Conservation (phyloP, 805 yeast genomes). For the Ogataea pini region DNA sequence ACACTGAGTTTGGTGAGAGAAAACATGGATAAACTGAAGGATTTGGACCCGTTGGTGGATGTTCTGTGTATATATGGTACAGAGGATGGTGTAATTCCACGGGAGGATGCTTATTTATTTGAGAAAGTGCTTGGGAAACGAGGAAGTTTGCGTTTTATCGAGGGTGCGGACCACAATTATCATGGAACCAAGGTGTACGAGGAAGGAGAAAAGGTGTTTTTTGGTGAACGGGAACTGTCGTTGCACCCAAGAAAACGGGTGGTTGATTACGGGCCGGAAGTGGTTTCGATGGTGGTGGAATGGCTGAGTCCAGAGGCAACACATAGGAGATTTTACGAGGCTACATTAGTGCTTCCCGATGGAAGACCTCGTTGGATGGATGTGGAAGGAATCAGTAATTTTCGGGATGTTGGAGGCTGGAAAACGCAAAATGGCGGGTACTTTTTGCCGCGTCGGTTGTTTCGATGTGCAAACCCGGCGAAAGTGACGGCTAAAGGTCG, state of each 20-base stretch:
- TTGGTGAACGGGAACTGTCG: constrained; percentile 18
- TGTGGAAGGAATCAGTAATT: constrained; percentile 69
- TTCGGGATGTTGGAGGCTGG: constrained; percentile 85
- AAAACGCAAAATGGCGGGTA: constrained; percentile 38
- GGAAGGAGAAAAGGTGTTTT: constrained; percentile 23
- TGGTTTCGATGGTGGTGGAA: constrained; percentile 48
- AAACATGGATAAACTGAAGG: constrained; percentile 43
- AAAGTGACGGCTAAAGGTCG: constrained; percentile 54
- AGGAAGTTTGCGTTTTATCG: constrained; percentile 57
- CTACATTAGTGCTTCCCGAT: constrained; percentile 36
- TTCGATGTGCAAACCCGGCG: constrained; percentile 63
- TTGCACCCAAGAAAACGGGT: constrained; percentile 36
- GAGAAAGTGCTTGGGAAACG: constrained; percentile 60
- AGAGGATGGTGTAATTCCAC: constrained; percentile 64
- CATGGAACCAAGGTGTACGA: constrained; percentile 52
- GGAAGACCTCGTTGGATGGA: constrained; percentile 54
- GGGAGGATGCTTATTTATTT: constrained; percentile 58
- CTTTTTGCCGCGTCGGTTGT: constrained; percentile 57
- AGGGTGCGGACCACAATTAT: constrained; percentile 80
- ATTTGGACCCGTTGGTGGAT: constrained; percentile 47
- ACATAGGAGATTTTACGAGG: constrained; percentile 49
- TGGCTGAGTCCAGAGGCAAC: constrained; percentile 48
- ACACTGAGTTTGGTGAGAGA: constrained; percentile 49
- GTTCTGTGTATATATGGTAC: constrained; percentile 74
- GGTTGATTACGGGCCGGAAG: constrained; percentile 61